phyloP scores from a whole-genome alignment of 345 rosid genomes.

The Syzygium aromaticum region DNA sequence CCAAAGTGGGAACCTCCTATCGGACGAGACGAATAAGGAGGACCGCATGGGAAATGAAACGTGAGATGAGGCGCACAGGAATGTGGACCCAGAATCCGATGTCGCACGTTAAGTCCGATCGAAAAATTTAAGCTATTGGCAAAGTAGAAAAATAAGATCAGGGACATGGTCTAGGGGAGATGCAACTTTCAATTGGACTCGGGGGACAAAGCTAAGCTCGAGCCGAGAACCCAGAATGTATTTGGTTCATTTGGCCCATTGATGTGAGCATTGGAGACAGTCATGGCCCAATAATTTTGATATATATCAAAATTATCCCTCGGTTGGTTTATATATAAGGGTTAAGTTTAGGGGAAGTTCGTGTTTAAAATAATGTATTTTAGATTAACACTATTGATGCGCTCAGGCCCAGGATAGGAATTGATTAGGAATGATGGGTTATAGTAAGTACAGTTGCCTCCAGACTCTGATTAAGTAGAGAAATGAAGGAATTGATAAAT shows the following conservation, averaged over 20 bases:
- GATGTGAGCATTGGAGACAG: background rate
- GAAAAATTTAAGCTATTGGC: background rate
- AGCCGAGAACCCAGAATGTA: background rate
- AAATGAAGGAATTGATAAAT: background rate
- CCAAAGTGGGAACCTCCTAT: background rate
- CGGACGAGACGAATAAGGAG: background rate
- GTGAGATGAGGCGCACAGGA: background rate
- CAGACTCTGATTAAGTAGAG: no score
- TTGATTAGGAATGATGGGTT: background rate
- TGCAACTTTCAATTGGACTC: background rate
- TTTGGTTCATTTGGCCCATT: background rate
- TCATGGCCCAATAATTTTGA: background rate
- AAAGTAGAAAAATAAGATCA: background rate
- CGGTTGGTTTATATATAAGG: no score
- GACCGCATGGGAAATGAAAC: background rate
- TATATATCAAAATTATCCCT: no score
- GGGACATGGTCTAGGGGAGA: background rate
- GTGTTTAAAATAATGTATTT: background rate
- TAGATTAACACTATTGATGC: background rate
- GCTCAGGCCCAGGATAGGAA: background rate
- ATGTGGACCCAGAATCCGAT: background rate
- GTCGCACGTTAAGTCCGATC: background rate
- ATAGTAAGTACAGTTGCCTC: no score
- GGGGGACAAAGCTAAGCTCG: background rate
- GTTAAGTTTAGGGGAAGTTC: background rate